Evolutionary conservation across 805 yeast species (phyloP).

Genomic region (Suhomyces vadensis): DNA sequence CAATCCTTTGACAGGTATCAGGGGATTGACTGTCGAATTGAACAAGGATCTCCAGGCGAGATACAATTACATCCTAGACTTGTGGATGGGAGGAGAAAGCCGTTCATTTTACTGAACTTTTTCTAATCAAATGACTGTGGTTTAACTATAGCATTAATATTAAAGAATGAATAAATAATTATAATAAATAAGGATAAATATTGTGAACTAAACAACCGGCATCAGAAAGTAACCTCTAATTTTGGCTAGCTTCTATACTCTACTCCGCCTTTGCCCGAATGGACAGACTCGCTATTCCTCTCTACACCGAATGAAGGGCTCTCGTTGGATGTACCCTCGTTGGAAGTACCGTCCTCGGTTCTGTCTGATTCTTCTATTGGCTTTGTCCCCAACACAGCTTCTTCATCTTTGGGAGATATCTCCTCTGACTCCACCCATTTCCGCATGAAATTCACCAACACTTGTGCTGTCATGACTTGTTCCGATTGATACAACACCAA

Average conservation of each 20-base stretch:
- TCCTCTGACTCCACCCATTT: conserved; percentile 60
- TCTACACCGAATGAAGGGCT: neutral
- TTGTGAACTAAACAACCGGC: too few species aligned
- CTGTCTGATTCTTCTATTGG: neutral
- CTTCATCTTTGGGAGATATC: conserved; percentile 15
- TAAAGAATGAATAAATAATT: too few species aligned
- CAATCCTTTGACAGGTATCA: conserved; percentile 16
- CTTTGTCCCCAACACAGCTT: conserved; percentile 7
- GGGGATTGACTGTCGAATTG: conserved; percentile 22
- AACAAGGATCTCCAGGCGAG: conserved; percentile 12
- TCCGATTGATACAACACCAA: conserved; percentile 84
- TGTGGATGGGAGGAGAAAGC: conserved; percentile 24
- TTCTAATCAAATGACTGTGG: neutral
- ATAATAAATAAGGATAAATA: too few species aligned
- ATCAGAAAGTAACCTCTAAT: too few species aligned
- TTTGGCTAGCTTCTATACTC: neutral
- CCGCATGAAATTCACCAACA: conserved; percentile 64
- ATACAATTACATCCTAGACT: conserved; percentile 22
- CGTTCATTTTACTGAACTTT: neutral
- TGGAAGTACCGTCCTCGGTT: neutral
- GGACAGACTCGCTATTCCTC: neutral
- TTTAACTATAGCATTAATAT: too few species aligned
- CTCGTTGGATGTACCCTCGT: neutral
- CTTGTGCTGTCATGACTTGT: conserved; percentile 80
- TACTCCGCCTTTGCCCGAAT: neutral